These are phyloP conservation scores for Linnemannia elongata DNA, from an alignment of 192 early-diverging fungal species.

Conservation along the genomic window DNA sequence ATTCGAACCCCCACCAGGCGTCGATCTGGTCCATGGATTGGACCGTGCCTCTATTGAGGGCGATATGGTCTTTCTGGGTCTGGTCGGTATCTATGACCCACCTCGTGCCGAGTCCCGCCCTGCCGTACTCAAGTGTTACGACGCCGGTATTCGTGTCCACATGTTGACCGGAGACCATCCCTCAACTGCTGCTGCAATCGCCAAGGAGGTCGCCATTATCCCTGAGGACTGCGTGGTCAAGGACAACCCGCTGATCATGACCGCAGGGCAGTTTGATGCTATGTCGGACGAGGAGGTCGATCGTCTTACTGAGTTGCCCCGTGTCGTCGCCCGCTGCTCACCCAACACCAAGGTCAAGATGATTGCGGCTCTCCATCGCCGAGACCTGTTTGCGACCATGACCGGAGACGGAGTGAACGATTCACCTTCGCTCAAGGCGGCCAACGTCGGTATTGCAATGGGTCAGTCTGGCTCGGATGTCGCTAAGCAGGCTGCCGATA, in stretches of 20 bases:
- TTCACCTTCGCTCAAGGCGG: conserved; percentile 77
- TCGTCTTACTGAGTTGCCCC: conserved; percentile 82
- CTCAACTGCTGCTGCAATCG: conserved; percentile 91
- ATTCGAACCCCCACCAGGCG: conserved; percentile 41
- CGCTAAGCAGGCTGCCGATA: conserved; percentile 92
- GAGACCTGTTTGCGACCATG: conserved; percentile 80
- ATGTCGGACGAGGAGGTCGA: conserved; percentile 86
- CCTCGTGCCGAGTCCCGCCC: conserved; percentile 77
- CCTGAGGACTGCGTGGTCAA: conserved; percentile 57
- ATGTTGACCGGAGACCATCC: conserved; percentile 98
- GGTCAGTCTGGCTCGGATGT: conserved; percentile 92
- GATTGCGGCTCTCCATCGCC: conserved; percentile 88
- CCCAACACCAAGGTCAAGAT: conserved; percentile 98
- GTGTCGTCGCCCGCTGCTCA: conserved; percentile 91
- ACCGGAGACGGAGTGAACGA: conserved; percentile 91
- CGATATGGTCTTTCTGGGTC: conserved; percentile 84
- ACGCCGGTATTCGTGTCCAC: conserved; percentile 91
- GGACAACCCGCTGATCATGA: conserved; percentile 75
- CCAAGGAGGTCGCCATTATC: conserved; percentile 66
- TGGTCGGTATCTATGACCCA: conserved; percentile 95
- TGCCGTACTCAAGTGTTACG: conserved; percentile 82
- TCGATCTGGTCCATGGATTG: conserved; percentile 52
- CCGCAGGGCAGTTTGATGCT: conserved; percentile 86
- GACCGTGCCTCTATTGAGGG: conserved; percentile 74
- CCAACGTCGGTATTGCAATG: conserved; percentile 88